A percentile compares a stretch with the other conserved stretches of the same genome.
These are phyloP conservation scores for Carex littledalei DNA, from an alignment of 176 grass and related monocot species.

Conservation along the genomic window DNA sequence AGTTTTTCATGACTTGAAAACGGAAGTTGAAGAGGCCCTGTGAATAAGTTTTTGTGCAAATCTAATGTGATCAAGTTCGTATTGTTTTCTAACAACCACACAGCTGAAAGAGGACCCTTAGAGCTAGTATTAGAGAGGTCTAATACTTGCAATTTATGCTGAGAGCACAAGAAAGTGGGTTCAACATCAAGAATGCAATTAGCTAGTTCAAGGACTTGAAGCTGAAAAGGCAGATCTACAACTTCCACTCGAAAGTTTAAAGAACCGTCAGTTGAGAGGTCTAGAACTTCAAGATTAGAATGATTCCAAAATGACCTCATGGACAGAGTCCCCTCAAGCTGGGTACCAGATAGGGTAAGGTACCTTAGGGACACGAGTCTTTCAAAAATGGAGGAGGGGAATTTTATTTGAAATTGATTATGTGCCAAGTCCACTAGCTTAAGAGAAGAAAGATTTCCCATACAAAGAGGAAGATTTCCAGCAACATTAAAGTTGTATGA, in stretches of 20 bases:
- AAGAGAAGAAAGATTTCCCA: constrained; percentile 13
- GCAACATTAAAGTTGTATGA: background rate
- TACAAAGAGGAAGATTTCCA: background rate
- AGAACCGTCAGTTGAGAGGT: background rate
- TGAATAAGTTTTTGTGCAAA: constrained; percentile 26
- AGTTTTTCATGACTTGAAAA: background rate
- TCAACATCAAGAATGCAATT: constrained; percentile 23
- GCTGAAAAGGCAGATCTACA: constrained; percentile 23
- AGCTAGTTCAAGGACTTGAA: constrained; percentile 1
- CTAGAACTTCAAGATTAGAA: background rate
- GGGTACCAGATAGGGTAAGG: too few relatives aligned
- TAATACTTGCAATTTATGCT: too few relatives aligned
- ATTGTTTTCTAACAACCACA: constrained; percentile 30
- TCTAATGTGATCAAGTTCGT: background rate
- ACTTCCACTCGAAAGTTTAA: background rate
- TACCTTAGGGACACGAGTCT: background rate
- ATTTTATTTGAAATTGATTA: constrained; percentile 4
- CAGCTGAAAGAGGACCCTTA: background rate
- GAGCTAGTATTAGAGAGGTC: too few relatives aligned
- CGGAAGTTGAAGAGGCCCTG: background rate
- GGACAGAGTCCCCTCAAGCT: too few relatives aligned
- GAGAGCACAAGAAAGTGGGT: constrained; percentile 18
- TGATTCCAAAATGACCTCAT: background rate
- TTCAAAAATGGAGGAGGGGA: background rate
- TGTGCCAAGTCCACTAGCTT: background rate